Conservation (phyloP, 768 basidiomycete genomes). For the Phaeotremella fagi region DNA sequence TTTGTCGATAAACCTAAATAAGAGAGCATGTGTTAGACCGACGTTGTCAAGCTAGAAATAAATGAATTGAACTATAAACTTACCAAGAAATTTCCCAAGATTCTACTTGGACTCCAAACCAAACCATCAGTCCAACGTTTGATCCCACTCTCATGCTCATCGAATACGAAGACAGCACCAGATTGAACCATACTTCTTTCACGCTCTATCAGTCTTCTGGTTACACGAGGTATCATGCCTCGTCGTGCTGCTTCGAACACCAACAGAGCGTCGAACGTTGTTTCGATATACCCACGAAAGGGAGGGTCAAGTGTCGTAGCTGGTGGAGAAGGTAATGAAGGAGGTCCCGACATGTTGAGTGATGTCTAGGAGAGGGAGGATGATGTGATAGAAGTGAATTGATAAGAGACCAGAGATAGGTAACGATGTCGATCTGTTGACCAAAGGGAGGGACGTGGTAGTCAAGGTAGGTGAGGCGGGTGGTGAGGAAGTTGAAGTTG, state of each 20-base stretch:
- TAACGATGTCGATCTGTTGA: neutral
- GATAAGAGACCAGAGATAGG: neutral
- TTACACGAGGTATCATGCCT: conserved; percentile 85
- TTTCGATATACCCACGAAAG: conserved; percentile 91
- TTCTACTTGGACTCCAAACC: conserved; percentile 88
- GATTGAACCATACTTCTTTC: conserved; percentile 90
- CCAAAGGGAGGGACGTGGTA: too few relatives aligned
- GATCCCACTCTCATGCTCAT: conserved; percentile 95
- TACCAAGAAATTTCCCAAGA: conserved; percentile 88
- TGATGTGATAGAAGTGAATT: too few relatives aligned
- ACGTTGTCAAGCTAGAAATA: too few relatives aligned
- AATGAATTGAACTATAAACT: conserved; percentile 27
- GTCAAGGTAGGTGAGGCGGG: too few relatives aligned
- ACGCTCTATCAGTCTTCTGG: conserved; percentile 82
- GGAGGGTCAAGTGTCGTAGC: conserved; percentile 61
- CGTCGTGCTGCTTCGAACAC: conserved; percentile 89
- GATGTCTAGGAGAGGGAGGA: too few relatives aligned
- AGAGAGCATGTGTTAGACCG: too few relatives aligned
- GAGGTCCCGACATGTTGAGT: neutral
- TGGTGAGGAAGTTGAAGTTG: too few relatives aligned
- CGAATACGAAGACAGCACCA: conserved; percentile 93
- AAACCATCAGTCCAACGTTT: conserved; percentile 97
- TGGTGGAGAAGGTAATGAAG: conserved; percentile 7
- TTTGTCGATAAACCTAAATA: conserved; percentile 77
- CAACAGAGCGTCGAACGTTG: conserved; percentile 90